Conservation (phyloP, 2,329 filamentous ascomycete genomes). For the Hymenoscyphus occultus region DNA sequence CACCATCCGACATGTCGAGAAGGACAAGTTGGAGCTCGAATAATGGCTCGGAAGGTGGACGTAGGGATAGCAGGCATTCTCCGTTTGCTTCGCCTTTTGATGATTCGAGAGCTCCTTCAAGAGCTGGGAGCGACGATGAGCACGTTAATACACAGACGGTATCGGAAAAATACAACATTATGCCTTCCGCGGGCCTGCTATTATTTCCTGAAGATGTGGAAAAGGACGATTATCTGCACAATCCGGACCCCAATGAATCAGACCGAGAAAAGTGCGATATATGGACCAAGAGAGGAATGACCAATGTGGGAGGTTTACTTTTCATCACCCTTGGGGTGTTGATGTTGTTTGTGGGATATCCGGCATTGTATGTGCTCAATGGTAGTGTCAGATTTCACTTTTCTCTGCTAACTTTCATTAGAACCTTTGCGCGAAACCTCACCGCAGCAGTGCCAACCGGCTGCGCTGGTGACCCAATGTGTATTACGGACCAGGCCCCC, state of each 20-base stretch:
- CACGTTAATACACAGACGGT: slow-evolving; percentile 69
- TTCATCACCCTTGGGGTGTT: slow-evolving; percentile 60
- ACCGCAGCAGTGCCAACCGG: slow-evolving; percentile 26
- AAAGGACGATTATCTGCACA: slow-evolving; percentile 70
- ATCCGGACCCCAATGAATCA: slow-evolving; percentile 64
- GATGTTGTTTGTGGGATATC: slow-evolving; percentile 66
- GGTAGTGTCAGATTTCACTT: slow-evolving; percentile 4
- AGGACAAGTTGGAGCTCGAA: slow-evolving; percentile 64
- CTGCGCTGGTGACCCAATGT: slow-evolving; percentile 42
- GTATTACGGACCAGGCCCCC: slow-evolving; percentile 37
- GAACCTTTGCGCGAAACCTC: slow-evolving; percentile 53
- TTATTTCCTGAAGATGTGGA: slow-evolving; percentile 71
- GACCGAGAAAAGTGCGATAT: slow-evolving; percentile 61
- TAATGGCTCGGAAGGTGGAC: slow-evolving; percentile 42
- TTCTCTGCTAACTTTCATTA: slow-evolving; percentile 36
- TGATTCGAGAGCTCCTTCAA: slow-evolving; percentile 34
- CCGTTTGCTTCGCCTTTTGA: slow-evolving; percentile 39
- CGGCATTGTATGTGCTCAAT: slow-evolving; percentile 57
- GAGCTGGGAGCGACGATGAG: slow-evolving; percentile 58
- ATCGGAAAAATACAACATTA: slow-evolving; percentile 70
- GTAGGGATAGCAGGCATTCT: slow-evolving; percentile 47
- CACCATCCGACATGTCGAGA: slow-evolving; percentile 47
- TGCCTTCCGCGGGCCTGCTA: slow-evolving; percentile 62
- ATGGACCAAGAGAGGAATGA: slow-evolving; percentile 59
- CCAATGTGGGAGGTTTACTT: slow-evolving; percentile 61